phyloP scores from a whole-genome alignment of 2,329 filamentous ascomycete species.

The Fonsecaea pugnacius region DNA sequence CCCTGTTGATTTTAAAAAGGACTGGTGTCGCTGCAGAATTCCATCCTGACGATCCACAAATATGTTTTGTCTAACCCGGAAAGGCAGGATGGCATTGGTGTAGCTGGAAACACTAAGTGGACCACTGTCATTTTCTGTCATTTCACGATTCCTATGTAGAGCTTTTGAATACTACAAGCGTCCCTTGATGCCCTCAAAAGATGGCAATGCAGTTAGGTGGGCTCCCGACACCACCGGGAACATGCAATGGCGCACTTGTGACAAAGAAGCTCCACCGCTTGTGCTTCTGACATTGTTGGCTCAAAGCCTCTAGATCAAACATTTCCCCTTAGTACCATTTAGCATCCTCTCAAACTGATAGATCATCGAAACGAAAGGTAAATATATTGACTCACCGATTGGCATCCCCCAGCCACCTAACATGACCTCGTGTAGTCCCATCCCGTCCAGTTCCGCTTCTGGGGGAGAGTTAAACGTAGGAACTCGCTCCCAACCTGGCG shows the following conservation, averaged over 20 bases:
- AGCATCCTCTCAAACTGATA: too few relatives aligned
- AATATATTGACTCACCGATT: conserved; percentile 30
- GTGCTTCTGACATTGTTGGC: conserved; percentile 41
- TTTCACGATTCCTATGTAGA: too few relatives aligned
- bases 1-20: too few relatives aligned
- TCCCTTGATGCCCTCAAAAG: too few relatives aligned
- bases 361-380: background rate
- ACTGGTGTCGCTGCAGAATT: too few relatives aligned
- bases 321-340: conserved; percentile 27
- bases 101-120: too few relatives aligned
- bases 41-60: too few relatives aligned
- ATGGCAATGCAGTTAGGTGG: conserved; percentile 35
- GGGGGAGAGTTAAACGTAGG: conserved; percentile 8
- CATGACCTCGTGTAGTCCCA: conserved; percentile 29
- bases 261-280: conserved; percentile 53
- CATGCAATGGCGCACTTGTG: conserved; percentile 41
- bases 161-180: too few relatives aligned
- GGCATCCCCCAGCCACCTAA: conserved; percentile 38
- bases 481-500: conserved; percentile 38
- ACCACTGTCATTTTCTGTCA: too few relatives aligned
- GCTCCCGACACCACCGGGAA: conserved; percentile 32
- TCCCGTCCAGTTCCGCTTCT: conserved; percentile 10
- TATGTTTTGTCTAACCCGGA: too few relatives aligned
- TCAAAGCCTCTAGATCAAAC: conserved; percentile 47
- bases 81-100: too few relatives aligned